phyloP scores from a whole-genome alignment of 768 basidiomycete genomes.

The Leccinum obscurum region DNA sequence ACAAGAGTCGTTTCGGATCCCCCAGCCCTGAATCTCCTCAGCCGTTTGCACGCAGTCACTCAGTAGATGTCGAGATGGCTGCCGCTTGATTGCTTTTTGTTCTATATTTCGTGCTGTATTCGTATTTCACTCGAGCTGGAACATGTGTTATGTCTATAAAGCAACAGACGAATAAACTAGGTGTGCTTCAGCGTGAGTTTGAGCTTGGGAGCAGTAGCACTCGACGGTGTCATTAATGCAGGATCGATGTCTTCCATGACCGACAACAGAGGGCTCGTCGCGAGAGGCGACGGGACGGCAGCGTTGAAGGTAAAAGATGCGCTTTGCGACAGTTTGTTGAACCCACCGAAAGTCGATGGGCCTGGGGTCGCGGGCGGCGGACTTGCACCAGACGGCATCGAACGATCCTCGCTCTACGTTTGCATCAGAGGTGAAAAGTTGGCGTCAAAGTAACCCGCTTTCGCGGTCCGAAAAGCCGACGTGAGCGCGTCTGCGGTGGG shows the following conservation, averaged over 20 bases:
- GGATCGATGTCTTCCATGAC: conserved; percentile 48
- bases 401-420: conserved; percentile 47
- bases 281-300: conserved; percentile 69
- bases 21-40: conserved; percentile 13
- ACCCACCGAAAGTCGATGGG: conserved; percentile 47
- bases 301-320: conserved; percentile 50
- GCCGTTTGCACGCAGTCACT: conserved; percentile 7
- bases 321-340: conserved; percentile 50
- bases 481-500: conserved; percentile 62
- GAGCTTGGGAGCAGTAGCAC: conserved; percentile 50
- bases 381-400: conserved; percentile 48
- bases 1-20: conserved; percentile 43
- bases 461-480: conserved; percentile 75
- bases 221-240: conserved; percentile 36
- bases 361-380: conserved; percentile 46
- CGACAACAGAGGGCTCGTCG: conserved; percentile 71
- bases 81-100: conserved; percentile 27
- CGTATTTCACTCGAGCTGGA: conserved; percentile 5
- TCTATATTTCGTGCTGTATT: conserved; percentile 11
- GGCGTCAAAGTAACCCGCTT: conserved; percentile 81
- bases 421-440: conserved; percentile 82
- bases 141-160: conserved; percentile 6
- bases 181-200: conserved; percentile 67
- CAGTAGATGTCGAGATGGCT: conserved; percentile 46
- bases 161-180: conserved; percentile 16